A percentile compares a stretch with the other conserved stretches of the same genome.
phyloP scores from a whole-genome alignment of 805 yeast genomes.

The Naumovozyma baii region DNA sequence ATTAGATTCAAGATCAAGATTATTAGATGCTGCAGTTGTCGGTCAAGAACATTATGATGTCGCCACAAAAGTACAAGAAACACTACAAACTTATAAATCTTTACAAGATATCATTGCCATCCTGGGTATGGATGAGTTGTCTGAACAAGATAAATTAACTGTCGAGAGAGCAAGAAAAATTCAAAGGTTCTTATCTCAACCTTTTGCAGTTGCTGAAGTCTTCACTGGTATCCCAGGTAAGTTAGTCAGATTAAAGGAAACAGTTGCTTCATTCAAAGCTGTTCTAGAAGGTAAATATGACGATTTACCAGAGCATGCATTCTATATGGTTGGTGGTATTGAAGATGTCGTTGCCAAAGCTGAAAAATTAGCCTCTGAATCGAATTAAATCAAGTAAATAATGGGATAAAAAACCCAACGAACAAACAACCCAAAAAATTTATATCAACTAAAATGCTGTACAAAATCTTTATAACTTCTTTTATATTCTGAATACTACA shows the following conservation, averaged over 20 bases:
- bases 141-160: slow-evolving; percentile 96
- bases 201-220: slow-evolving; percentile 98
- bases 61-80: slow-evolving; percentile 93
- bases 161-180: slow-evolving; percentile 99
- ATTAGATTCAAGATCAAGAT: slow-evolving; percentile 97
- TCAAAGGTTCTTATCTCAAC: slow-evolving; percentile 99
- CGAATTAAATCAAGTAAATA: slow-evolving; percentile 38
- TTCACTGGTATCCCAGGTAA: slow-evolving; percentile 99
- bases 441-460: not conserved
- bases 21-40: slow-evolving; percentile 92
- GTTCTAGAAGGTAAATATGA: slow-evolving; percentile 98
- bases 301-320: slow-evolving; percentile 97
- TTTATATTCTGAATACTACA: not conserved
- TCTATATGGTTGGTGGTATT: slow-evolving; percentile 99
- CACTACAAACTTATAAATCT: slow-evolving; percentile 98
- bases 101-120: slow-evolving; percentile 99
- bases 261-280: slow-evolving; percentile 89
- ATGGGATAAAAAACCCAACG: not conserved
- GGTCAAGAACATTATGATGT: slow-evolving; percentile 98
- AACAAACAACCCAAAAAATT: not conserved
- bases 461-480: not conserved
- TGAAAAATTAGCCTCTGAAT: slow-evolving; percentile 94
- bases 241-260: slow-evolving; percentile 93
- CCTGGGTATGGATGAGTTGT: slow-evolving; percentile 99
- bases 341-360: slow-evolving; percentile 98